These are phyloP conservation scores for Raphanus raphanistrum DNA, from an alignment of 345 rosid species.

Conservation along the genomic window DNA sequence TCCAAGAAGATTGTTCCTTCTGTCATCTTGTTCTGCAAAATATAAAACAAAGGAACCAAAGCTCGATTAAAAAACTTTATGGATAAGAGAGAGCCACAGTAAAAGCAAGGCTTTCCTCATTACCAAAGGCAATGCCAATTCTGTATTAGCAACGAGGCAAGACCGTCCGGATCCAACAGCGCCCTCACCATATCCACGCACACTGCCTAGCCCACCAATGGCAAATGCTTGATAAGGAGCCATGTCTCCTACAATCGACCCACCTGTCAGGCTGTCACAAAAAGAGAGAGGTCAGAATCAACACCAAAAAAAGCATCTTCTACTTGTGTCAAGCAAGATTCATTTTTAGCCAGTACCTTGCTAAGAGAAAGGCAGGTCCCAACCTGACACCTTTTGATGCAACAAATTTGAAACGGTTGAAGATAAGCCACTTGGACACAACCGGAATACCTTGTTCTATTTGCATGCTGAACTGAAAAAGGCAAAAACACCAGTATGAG, in stretches of 20 bases:
- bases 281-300: slow-evolving; percentile 32
- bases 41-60: slow-evolving; percentile 10
- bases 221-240: slow-evolving; percentile 99
- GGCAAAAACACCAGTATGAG: slow-evolving; percentile 25
- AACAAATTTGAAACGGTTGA: slow-evolving; percentile 83
- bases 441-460: slow-evolving; percentile 96
- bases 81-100: neutral
- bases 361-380: slow-evolving; percentile 84
- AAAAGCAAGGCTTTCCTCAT: slow-evolving; percentile 18
- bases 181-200: slow-evolving; percentile 94
- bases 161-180: slow-evolving; percentile 95
- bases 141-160: slow-evolving; percentile 82
- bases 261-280: slow-evolving; percentile 78
- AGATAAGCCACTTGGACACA: slow-evolving; percentile 86
- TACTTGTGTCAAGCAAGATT: neutral
- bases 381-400: slow-evolving; percentile 84
- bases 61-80: neutral
- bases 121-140: slow-evolving; percentile 79
- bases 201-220: slow-evolving; percentile 85
- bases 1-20: slow-evolving; percentile 75
- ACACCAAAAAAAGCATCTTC: slow-evolving; percentile 12
- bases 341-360: slow-evolving; percentile 54
- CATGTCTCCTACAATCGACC: slow-evolving; percentile 98
- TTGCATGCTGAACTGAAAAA: slow-evolving; percentile 73
- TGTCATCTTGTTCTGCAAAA: slow-evolving; percentile 59